Base-by-base conservation (phyloP, 176 grass and related monocot species). In the Carex pumila region DNA sequence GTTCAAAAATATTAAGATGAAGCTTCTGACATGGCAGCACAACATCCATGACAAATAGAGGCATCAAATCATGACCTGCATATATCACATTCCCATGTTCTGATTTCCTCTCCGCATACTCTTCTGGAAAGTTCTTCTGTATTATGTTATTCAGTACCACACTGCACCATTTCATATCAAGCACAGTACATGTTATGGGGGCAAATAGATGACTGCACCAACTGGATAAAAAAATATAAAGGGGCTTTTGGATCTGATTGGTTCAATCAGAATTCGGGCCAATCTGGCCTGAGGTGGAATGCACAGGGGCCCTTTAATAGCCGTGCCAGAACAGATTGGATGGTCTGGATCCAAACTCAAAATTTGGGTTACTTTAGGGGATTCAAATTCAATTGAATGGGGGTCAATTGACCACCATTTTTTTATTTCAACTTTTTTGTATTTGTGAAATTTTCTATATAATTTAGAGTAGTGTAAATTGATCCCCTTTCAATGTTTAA, bases 21-120 rank as follows among this genome's bases (percentile, higher is more conserved):
- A 99, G 91, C 83, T 95, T 99, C 87, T 99, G 96, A 83, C 87
- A 89, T 50, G 96, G 96, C 49, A 99, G 88, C 61, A 99, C 91
- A 84, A 99, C 93, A 92, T 95, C 96, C 96, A 99, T 99, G 81
- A 99, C 93, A 89, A 99, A 99, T 81, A 99, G 88, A 87, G 96
- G 96, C 91, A 99, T 87, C 86, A 99, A 88, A 88, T 99, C 91
- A 83, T 90, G 31, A 18, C 96, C 93, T 85, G 92, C 87, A 88
- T 99, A 93, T 69, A 87, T 92, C 83, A 87, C 88, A 80, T 62
- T 95, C 84, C 93, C 90, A 88, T 95, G 91, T 65, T 99, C 96
- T 78, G 83, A 90, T 84, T 85, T 99, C 86, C 96, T 93, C 88
- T 95, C 96, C 67, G 91, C 88, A 79, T 93, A 92, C 83, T 99